Conservation (phyloP, 371 early-diverging fungal species). For the Chytridium lagenaria region DNA sequence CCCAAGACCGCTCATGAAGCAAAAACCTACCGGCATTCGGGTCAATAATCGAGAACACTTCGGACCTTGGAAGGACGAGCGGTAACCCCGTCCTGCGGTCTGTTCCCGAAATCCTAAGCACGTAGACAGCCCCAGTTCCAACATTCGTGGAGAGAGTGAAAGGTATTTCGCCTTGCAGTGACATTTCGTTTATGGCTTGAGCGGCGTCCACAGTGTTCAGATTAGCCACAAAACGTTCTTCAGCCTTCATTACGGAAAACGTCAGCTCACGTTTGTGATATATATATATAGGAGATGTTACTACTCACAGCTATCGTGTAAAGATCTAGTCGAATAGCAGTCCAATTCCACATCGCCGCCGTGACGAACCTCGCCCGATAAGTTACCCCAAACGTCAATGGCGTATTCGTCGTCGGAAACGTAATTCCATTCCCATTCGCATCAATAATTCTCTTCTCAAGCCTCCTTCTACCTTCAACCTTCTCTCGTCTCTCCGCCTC, state of each 20-base stretch:
- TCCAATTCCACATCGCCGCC: slow-evolving; percentile 4
- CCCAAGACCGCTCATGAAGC: no score
- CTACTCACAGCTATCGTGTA: slow-evolving; percentile 19
- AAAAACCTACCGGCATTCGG: slow-evolving; percentile 16
- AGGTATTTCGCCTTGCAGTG: slow-evolving; percentile 18
- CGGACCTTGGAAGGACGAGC: slow-evolving; percentile 17
- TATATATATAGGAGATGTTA: background rate
- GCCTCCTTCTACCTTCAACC: background rate
- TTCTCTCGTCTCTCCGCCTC: no score
- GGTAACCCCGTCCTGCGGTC: background rate
- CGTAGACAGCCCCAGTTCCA: slow-evolving; percentile 21
- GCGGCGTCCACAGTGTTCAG: slow-evolving; percentile 20
- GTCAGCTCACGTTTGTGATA: background rate
- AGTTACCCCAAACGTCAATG: slow-evolving; percentile 13
- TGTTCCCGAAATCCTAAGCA: slow-evolving; percentile 21
- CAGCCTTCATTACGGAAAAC: background rate
- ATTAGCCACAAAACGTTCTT: slow-evolving; percentile 19
- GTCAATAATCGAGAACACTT: slow-evolving; percentile 18
- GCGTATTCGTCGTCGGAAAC: slow-evolving; percentile 6
- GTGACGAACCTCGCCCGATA: slow-evolving; percentile 24
- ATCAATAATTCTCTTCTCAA: slow-evolving; percentile 13
- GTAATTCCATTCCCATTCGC: slow-evolving; percentile 27
- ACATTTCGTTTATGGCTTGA: slow-evolving; percentile 17
- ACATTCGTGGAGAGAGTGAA: slow-evolving; percentile 16
- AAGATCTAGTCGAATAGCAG: slow-evolving; percentile 20